A percentile compares a stretch with the other conserved stretches of the same genome.
These are phyloP conservation scores for Elongisporangium undulatum DNA, from an alignment of 352 stramenopile genomes.

Conservation along the genomic window DNA sequence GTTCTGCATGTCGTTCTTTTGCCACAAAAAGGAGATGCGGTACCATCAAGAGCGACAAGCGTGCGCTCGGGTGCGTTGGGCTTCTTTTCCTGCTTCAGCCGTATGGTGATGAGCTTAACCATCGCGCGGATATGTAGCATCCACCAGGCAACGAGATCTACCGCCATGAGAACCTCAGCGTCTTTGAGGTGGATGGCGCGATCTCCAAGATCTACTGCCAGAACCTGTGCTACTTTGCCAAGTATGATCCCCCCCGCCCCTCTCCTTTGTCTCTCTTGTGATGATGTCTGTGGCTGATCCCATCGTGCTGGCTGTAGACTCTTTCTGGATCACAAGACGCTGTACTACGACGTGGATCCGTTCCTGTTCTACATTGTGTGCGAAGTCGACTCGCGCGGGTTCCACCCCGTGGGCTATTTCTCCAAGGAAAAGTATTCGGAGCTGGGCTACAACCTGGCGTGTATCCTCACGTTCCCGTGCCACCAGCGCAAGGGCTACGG, in stretches of 20 bases:
- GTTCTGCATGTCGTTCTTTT: constrained; percentile 88
- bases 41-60: constrained; percentile 63
- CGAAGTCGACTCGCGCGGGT: constrained; percentile 88
- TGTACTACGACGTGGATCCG: constrained; percentile 99
- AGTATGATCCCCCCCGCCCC: constrained; percentile 44
- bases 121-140: constrained; percentile 29
- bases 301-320: constrained; percentile 38
- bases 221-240: constrained; percentile 98
- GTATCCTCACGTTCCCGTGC: constrained; percentile 99
- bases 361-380: constrained; percentile 99
- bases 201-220: constrained; percentile 98
- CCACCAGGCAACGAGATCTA: constrained; percentile 91
- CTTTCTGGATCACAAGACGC: constrained; percentile 99
- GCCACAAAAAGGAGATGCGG: constrained; percentile 62
- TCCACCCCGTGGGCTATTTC: constrained; percentile 98
- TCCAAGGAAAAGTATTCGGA: constrained; percentile 99
- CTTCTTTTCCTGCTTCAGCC: constrained; percentile 1
- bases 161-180: constrained; percentile 90
- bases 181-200: constrained; percentile 97
- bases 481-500: constrained; percentile 98
- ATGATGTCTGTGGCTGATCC: not conserved
- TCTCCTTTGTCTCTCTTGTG: not conserved
- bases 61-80: constrained; percentile 46
- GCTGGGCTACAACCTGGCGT: constrained; percentile 99
- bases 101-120: not conserved